Percentiles rank a stretch among this genome's conserved stretches.
These are phyloP conservation scores for Haplosporangium gracile DNA, from an alignment of 192 early-diverging fungal genomes.

Conservation along the genomic window DNA sequence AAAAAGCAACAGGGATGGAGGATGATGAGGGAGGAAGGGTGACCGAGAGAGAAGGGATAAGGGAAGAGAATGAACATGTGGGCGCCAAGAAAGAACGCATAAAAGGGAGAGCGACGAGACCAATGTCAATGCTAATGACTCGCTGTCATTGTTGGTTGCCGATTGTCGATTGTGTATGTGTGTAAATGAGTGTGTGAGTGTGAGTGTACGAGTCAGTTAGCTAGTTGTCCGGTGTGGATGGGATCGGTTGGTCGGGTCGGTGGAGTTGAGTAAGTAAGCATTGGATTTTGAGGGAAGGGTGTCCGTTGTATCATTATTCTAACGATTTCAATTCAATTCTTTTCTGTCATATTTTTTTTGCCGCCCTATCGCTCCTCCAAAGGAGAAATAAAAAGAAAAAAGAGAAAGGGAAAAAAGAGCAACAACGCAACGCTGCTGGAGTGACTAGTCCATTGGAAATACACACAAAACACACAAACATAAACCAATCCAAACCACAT, in stretches of 20 bases:
- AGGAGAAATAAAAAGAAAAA: background rate
- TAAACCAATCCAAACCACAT: constrained; percentile 2
- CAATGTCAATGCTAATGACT: background rate
- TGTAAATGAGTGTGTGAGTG: background rate
- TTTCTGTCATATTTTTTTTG: background rate
- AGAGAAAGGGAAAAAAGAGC: background rate
- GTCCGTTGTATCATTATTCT: background rate
- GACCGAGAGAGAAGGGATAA: background rate
- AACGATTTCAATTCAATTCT: background rate
- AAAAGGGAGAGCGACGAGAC: background rate
- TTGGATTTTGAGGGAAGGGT: background rate
- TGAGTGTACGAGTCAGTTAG: background rate
- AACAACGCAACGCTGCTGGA: background rate
- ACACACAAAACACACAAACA: background rate
- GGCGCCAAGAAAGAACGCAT: background rate
- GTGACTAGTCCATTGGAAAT: background rate
- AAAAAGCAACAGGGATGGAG: background rate
- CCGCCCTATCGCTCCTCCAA: background rate
- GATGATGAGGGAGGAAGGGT: background rate
- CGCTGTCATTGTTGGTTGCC: background rate
- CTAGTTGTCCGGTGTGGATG: background rate
- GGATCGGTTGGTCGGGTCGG: background rate
- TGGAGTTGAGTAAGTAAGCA: constrained; percentile 3
- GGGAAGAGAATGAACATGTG: background rate
- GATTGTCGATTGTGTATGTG: background rate